phyloP scores from a whole-genome alignment of 2,329 filamentous ascomycete genomes.

The Sclerotiophoma versabilis region DNA sequence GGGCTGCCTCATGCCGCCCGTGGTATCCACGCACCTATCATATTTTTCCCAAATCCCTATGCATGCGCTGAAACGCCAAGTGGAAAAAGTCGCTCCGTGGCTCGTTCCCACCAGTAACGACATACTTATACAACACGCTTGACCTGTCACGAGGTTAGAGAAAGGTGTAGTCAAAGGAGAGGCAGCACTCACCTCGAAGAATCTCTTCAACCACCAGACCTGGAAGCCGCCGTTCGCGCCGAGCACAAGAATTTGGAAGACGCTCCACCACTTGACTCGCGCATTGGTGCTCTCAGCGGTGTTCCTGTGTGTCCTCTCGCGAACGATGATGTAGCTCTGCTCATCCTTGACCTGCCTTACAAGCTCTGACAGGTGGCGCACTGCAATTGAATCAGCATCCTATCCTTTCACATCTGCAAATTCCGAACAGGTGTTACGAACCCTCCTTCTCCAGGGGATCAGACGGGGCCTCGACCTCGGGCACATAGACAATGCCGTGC shows the following conservation, averaged over 20 bases:
- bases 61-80: constrained; percentile 31
- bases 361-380: constrained; percentile 82
- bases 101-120: background rate
- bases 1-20: background rate
- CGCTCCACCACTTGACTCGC: constrained; percentile 99
- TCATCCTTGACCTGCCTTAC: constrained; percentile 95
- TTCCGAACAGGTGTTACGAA: constrained; percentile 52
- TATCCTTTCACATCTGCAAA: no score
- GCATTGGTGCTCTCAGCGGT: constrained; percentile 98
- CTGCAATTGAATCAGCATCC: constrained; percentile 55
- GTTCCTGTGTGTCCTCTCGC: constrained; percentile 96
- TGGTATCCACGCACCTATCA: background rate
- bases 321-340: constrained; percentile 93
- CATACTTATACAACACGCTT: constrained; percentile 42
- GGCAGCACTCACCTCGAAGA: constrained; percentile 82
- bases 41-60: constrained; percentile 4
- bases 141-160: constrained; percentile 26
- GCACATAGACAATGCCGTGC: constrained; percentile 96
- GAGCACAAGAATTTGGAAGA: constrained; percentile 91
- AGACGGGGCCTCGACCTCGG: constrained; percentile 80
- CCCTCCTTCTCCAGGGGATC: constrained; percentile 93
- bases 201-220: constrained; percentile 98
- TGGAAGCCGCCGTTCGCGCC: constrained; percentile 95
- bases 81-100: constrained; percentile 7
- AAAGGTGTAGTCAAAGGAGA: no score